Conservation (phyloP, 352 stramenopile species). For the Phytophthora pinifolia region DNA sequence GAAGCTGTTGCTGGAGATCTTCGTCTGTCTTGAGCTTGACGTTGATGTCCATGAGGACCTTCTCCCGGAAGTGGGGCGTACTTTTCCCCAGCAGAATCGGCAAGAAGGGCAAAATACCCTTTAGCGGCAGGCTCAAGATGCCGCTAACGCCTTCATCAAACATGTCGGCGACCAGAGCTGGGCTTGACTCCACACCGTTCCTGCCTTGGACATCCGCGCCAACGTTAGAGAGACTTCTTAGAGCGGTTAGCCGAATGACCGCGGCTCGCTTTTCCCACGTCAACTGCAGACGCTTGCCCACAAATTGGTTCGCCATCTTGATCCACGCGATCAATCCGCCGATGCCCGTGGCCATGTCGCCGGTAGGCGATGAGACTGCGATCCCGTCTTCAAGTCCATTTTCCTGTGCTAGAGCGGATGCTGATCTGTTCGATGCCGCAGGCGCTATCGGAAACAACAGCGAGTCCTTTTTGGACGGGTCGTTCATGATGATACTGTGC, state of each 20-base stretch:
- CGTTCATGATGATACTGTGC: slow-evolving; percentile 86
- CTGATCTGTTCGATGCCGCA: slow-evolving; percentile 23
- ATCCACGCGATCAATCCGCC: slow-evolving; percentile 64
- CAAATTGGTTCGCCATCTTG: slow-evolving; percentile 62
- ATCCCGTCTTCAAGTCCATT: slow-evolving; percentile 57
- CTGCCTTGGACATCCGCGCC: slow-evolving; percentile 8
- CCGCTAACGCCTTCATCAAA: slow-evolving; percentile 62
- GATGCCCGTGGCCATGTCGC: slow-evolving; percentile 31
- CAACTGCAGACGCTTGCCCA: slow-evolving; percentile 61
- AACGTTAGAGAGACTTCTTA: slow-evolving; percentile 57
- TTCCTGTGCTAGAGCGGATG: slow-evolving; percentile 44
- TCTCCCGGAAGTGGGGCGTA: slow-evolving; percentile 61
- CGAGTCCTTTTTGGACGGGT: slow-evolving; percentile 74
- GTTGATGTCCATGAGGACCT: slow-evolving; percentile 88
- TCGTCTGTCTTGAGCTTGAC: slow-evolving; percentile 85
- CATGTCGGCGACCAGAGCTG: slow-evolving; percentile 39
- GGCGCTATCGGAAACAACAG: slow-evolving; percentile 67
- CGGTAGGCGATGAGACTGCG: slow-evolving; percentile 26
- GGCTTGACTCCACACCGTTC: slow-evolving; percentile 3
- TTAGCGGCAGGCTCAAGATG: slow-evolving; percentile 64
- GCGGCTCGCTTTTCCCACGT: slow-evolving; percentile 77
- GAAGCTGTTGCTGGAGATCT: slow-evolving; percentile 63
- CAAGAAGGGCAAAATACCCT: slow-evolving; percentile 72
- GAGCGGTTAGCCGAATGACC: slow-evolving; percentile 61
- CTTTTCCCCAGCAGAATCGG: slow-evolving; percentile 57